phyloP scores from a whole-genome alignment of 805 yeast genomes.

The Peterozyma xylosa region DNA sequence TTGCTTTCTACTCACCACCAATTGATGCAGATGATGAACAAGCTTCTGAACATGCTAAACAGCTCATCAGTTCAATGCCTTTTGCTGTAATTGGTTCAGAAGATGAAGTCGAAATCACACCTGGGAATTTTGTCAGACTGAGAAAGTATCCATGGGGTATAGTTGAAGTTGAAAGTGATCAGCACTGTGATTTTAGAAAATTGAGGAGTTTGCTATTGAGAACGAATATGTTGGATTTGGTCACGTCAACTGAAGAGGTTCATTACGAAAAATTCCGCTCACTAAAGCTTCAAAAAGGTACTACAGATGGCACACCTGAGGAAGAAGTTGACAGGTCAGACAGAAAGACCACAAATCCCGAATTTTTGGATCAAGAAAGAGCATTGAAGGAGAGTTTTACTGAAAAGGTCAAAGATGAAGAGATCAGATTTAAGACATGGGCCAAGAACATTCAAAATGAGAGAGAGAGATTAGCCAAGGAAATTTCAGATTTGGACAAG shows the following conservation, averaged over 20 bases:
- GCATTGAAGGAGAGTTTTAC: constrained; percentile 90
- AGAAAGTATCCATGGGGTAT: constrained; percentile 89
- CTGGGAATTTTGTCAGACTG: constrained; percentile 65
- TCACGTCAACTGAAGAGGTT: constrained; percentile 70
- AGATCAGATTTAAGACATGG: constrained; percentile 97
- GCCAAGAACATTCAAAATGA: constrained; percentile 93
- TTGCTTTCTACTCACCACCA: constrained; percentile 79
- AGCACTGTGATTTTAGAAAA: constrained; percentile 79
- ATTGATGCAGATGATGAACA: constrained; percentile 69
- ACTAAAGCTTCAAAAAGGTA: constrained; percentile 49
- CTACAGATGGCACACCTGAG: constrained; percentile 15
- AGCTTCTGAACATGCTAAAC: constrained; percentile 73
- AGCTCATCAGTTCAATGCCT: constrained; percentile 78
- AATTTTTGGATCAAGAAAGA: constrained; percentile 94
- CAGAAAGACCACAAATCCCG: constrained; percentile 68
- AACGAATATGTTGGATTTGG: constrained; percentile 76
- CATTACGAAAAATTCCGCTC: constrained; percentile 80
- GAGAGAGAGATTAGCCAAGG: constrained; percentile 89
- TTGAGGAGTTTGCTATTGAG: constrained; percentile 72
- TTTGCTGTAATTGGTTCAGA: constrained; percentile 79
- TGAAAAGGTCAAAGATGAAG: constrained; percentile 94
- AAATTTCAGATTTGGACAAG: constrained; percentile 80
- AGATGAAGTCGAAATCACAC: constrained; percentile 53
- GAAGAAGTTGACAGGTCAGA: constrained; percentile 15
- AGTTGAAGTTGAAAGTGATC: constrained; percentile 81